Evolutionary conservation across 179 eudicot genomes (phyloP), one percentile per base, ranked within the genome.

Genomic region (Dionaea muscipula): DNA sequence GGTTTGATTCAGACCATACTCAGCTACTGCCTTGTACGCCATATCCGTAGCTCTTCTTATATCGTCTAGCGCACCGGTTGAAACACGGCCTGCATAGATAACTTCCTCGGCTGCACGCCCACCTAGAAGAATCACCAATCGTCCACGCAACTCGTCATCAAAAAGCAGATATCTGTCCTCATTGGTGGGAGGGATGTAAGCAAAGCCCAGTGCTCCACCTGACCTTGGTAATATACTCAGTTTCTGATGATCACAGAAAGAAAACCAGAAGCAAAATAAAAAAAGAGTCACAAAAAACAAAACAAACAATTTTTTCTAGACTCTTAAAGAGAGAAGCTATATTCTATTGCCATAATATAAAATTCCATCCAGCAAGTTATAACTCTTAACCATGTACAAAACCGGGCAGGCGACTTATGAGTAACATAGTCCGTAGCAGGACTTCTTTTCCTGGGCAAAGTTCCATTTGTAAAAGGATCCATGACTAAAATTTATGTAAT

Each of bases 71-170:
- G 97, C 95, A 65, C 97, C 97, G 4, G 97, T 90, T 39, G 95
- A 86, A 59, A 90, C 95, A 72, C 97, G 95, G 18, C 95, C 97
- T 6, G 82, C 71, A 65, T 78, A 90, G 35, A 75, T 68, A 40
- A 86, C 67, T 68, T 90, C 95, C 73, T 90, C 97, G 2, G 97
- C 95, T 45, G 97, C 97, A 71, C 94, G 97, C 6, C 97, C 97
- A 39, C 97, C 97, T 41, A 90, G 97, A 65, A 90, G 97, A 25
- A 94, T 86, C 68, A 86, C 95, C 62, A 90, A 74, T 51, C 95
- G 81, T 60, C 95, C 97, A 51, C 83, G 86, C 51, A 90, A 68
- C 77, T 90, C 94, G 41, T 90, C 94, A 40, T 84, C 76, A 65
- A 90, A 90, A 49, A 86, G 91, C 69, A 90, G 74, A 63, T 86